phyloP scores from a whole-genome alignment of 352 stramenopile genomes.

The Achlya hypogyna region DNA sequence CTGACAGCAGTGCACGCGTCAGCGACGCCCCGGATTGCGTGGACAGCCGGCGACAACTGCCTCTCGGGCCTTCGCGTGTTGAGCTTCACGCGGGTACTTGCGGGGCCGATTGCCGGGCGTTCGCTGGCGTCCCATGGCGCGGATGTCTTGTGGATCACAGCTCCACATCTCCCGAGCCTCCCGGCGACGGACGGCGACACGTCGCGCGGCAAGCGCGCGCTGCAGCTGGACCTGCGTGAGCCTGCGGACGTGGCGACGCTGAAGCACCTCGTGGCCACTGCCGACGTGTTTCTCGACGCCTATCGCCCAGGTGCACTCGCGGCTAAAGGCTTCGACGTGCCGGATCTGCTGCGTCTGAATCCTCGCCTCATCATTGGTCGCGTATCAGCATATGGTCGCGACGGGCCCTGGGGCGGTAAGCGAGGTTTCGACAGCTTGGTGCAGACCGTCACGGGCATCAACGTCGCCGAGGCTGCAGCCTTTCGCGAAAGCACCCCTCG shows the following conservation, averaged over 20 bases:
- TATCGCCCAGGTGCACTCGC: constrained; percentile 17
- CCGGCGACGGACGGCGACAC: constrained; percentile 11
- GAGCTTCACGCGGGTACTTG: constrained; percentile 15
- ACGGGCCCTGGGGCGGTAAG: constrained; percentile 19
- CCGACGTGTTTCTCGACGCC: constrained; percentile 19
- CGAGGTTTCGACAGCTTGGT: constrained; percentile 21
- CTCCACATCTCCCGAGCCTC: constrained; percentile 13
- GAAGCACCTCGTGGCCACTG: constrained; percentile 1
- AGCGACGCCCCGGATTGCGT: neutral
- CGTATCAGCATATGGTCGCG: constrained; percentile 8
- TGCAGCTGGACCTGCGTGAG: constrained; percentile 7
- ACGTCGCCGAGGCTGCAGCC: neutral
- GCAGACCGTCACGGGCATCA: constrained; percentile 13
- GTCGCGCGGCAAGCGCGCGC: constrained; percentile 14
- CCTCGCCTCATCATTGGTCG: constrained; percentile 4
- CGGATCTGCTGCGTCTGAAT: constrained; percentile 2
- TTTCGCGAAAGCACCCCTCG: neutral
- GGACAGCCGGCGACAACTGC: neutral
- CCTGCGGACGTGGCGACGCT: neutral
- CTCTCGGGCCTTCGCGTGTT: constrained; percentile 14
- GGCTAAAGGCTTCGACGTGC: neutral
- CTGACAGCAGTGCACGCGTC: neutral
- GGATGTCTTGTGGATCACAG: constrained; percentile 17
- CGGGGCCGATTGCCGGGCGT: constrained; percentile 12
- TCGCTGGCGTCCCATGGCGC: constrained; percentile 18